phyloP scores from a whole-genome alignment of 805 yeast genomes.

The Naumovozyma castellii region DNA sequence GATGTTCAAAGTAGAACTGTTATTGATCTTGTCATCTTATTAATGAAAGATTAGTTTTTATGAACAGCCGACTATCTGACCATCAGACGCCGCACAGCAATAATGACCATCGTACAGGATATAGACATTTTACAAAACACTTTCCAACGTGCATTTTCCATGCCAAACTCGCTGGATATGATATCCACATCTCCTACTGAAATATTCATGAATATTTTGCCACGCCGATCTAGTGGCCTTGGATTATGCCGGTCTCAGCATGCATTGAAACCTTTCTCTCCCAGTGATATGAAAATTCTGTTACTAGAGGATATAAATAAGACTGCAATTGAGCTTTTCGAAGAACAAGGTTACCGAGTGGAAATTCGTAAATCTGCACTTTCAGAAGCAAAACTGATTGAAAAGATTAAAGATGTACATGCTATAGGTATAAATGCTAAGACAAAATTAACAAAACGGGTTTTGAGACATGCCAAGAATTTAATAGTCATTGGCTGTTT shows the following conservation, averaged over 20 bases:
- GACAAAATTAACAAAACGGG: constrained; percentile 72
- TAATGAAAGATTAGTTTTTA: too few relatives aligned
- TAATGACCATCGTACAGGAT: constrained; percentile 27
- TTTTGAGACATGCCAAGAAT: constrained; percentile 77
- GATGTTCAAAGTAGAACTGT: too few relatives aligned
- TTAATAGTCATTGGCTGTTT: constrained; percentile 89
- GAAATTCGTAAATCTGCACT: constrained; percentile 82
- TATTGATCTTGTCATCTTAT: too few relatives aligned
- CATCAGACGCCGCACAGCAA: too few relatives aligned
- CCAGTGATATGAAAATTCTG: constrained; percentile 87
- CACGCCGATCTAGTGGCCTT: constrained; percentile 34
- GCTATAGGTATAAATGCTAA: constrained; percentile 97
- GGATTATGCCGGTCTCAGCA: constrained; percentile 36
- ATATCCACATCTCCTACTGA: constrained; percentile 75
- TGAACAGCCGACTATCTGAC: too few relatives aligned
- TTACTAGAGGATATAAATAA: constrained; percentile 84
- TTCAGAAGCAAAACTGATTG: constrained; percentile 85
- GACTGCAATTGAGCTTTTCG: constrained; percentile 79
- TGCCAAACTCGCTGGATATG: constrained; percentile 44
- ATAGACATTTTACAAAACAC: constrained; percentile 43
- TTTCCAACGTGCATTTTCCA: constrained; percentile 43
- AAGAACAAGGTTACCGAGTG: constrained; percentile 88
- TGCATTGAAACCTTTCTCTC: constrained; percentile 86
- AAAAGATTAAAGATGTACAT: constrained; percentile 83
- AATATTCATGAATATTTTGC: constrained; percentile 46